These are phyloP conservation scores for Rhizopogon vulgaris DNA, from an alignment of 768 basidiomycete species.

Conservation along the genomic window DNA sequence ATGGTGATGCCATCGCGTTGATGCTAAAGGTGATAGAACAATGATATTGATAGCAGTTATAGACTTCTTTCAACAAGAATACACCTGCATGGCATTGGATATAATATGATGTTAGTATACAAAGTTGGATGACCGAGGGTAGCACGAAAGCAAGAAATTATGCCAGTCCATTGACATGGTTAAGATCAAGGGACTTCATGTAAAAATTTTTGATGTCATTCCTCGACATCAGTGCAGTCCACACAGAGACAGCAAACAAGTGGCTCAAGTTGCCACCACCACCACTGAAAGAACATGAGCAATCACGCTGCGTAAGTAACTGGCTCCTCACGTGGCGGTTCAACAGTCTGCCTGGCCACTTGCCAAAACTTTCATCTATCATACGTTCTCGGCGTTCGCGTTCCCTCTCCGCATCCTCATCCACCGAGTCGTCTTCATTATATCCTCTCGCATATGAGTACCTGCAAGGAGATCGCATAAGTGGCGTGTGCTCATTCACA, in stretches of 20 bases:
- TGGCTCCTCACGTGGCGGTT: conserved; percentile 56
- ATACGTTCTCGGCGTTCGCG: conserved; percentile 34
- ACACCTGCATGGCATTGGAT: background rate
- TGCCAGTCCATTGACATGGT: background rate
- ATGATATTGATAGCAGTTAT: background rate
- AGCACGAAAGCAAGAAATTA: conserved; percentile 9
- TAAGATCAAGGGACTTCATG: background rate
- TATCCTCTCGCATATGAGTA: conserved; percentile 14
- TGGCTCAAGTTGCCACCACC: conserved; percentile 74
- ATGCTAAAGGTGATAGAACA: conserved; percentile 9
- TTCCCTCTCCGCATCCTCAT: conserved; percentile 26
- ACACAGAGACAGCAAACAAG: conserved; percentile 56
- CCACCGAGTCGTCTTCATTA: conserved; percentile 19
- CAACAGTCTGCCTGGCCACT: conserved; percentile 63
- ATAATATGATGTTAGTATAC: background rate
- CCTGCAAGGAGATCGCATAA: conserved; percentile 25
- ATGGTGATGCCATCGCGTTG: conserved; percentile 67
- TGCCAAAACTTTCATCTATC: conserved; percentile 53
- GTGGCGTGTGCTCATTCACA: conserved; percentile 33
- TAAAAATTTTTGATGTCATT: conserved; percentile 10
- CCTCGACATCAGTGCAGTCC: conserved; percentile 47
- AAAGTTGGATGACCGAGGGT: conserved; percentile 6
- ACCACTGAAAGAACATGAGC: conserved; percentile 54
- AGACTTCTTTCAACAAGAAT: conserved; percentile 3
- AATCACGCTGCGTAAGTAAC: background rate